These are phyloP conservation scores for Candida maltosa DNA, from an alignment of 805 yeast genomes.

Conservation along the genomic window DNA sequence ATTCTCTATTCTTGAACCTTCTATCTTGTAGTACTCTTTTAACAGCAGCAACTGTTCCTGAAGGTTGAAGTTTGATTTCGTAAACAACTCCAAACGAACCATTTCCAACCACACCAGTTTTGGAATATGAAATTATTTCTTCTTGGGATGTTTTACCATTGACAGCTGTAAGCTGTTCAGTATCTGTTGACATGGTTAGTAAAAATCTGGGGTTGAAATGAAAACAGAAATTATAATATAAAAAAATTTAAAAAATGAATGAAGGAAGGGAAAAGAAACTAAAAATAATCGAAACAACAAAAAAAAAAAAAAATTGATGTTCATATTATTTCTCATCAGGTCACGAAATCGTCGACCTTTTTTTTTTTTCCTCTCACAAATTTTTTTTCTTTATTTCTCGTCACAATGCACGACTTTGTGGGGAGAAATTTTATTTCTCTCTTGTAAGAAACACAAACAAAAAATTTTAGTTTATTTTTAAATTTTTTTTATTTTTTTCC, in stretches of 20 bases:
- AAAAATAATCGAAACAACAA: background rate
- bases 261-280: background rate
- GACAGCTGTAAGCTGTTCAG: no score
- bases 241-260: background rate
- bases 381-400: background rate
- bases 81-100: conserved; percentile 99
- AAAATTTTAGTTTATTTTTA: background rate
- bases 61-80: conserved; percentile 73
- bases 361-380: no score
- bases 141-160: conserved; percentile 69
- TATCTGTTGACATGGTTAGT: conserved; percentile 32
- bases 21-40: conserved; percentile 96
- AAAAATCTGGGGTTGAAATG: background rate
- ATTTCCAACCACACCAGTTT: conserved; percentile 90
- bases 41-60: conserved; percentile 82
- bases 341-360: no score
- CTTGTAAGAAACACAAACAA: background rate
- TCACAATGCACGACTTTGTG: background rate
- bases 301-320: background rate
- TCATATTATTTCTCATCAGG: no score
- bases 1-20: conserved; percentile 89
- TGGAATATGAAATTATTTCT: conserved; percentile 68
- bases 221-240: background rate
- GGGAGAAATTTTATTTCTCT: background rate
- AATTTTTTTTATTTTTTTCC: conserved; percentile 1